Evolutionary conservation across 2,329 filamentous ascomycete species (phyloP).

Genomic region (Colletotrichum gloeosporioides): DNA sequence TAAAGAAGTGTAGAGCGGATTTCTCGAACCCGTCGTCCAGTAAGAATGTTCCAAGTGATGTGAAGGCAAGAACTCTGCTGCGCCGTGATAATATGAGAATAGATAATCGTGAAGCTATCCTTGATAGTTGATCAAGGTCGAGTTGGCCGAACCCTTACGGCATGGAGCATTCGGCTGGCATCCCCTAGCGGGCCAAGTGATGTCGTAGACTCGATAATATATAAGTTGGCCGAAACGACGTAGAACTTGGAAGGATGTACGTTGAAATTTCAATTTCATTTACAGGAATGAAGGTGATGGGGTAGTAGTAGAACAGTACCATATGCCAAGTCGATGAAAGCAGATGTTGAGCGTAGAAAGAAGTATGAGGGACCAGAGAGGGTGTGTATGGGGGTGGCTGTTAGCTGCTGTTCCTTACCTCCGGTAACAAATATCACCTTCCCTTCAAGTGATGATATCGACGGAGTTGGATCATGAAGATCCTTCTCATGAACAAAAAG

Average conservation of each 20-base stretch:
- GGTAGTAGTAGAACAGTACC: not conserved
- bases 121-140: too few species aligned
- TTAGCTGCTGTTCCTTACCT: conserved; percentile 33
- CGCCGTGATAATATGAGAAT: too few species aligned
- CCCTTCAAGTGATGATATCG: conserved; percentile 46
- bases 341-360: not conserved
- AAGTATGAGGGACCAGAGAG: not conserved
- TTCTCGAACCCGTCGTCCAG: not conserved
- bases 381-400: too few species aligned
- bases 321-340: accelerated
- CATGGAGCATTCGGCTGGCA: too few species aligned
- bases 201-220: too few species aligned
- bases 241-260: too few species aligned
- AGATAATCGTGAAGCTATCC: too few species aligned
- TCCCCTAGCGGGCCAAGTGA: too few species aligned
- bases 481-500: conserved; percentile 9
- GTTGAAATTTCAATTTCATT: not conserved
- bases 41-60: too few species aligned
- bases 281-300: not conserved
- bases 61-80: too few species aligned
- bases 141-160: too few species aligned
- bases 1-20: not conserved
- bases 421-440: conserved; percentile 59
- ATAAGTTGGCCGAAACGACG: too few species aligned
- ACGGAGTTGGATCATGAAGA: not conserved